Evolutionary conservation across 2,329 filamentous ascomycete species (phyloP), one percentile per base, ranked within the genome.

Genomic region (Penicillium sp.): DNA sequence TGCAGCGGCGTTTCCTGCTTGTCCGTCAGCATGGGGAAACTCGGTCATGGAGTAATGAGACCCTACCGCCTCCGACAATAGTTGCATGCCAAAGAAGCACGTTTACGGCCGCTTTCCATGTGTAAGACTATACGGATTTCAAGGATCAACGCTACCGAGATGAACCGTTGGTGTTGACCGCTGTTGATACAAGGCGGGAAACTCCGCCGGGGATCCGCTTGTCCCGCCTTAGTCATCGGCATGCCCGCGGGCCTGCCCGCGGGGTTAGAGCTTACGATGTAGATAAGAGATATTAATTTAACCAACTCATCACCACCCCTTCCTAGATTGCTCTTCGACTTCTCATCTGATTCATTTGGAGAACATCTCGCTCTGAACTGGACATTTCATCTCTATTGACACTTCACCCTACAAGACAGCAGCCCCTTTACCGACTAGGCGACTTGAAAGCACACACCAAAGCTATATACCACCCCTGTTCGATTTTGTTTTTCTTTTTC

Each of bases 1-100:
- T 56, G 48, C 54, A 56, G 31, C 54, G 54, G 29, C 54, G 54
- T 52, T 56, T 56, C n/a, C 54, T 56, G 13, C 3, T 33, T 21
- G 15, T 54, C 15, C 35, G 8, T 56, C 23, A 56, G 33, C 27
- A 23, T 37, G 2, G 13, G 33, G 7, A 25, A 19, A 19, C n/a
- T 10, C 17, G 10, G 17, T 29, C 7, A 38, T 19, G 8, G 15
- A 19, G 6, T 50, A 21, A 46, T 10, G 6, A 8, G 12, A 27
- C 9, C 42, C 6, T 45, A 40, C 54, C 48, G 31, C 23, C 48
- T 52, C 4, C 54, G 48, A 40, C 54, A 56, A 38, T 52, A 23
- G 10, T 56, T 56, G 29, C 54, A 52, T 37, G 54, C 54, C 2
- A 56, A 37, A 13, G 54, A 45, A 38, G 47, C 41, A 27, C 54